These are phyloP conservation scores for Aspergillus ochraceus DNA, from an alignment of 2,329 filamentous ascomycete species.

Conservation along the genomic window DNA sequence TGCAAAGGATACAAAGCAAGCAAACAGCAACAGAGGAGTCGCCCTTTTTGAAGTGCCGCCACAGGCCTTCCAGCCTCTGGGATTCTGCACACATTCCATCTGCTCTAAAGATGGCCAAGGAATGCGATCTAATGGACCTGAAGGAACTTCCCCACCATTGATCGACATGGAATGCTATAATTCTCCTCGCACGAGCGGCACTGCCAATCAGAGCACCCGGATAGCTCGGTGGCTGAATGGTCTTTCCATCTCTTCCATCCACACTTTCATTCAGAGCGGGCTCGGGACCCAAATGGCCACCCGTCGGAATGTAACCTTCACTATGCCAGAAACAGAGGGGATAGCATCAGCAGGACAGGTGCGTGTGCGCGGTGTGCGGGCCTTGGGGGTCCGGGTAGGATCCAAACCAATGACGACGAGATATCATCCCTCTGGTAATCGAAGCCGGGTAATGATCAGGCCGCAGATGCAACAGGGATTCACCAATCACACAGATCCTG, in stretches of 20 bases:
- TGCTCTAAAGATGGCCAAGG: conserved; percentile 33
- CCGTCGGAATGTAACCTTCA: conserved; percentile 35
- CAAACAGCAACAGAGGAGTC: conserved; percentile 41
- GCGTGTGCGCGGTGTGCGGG: conserved; percentile 18
- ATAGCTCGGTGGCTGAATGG: conserved; percentile 24
- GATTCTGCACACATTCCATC: conserved; percentile 38
- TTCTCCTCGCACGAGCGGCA: conserved; percentile 9
- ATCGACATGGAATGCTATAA: conserved; percentile 22
- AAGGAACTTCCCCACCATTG: conserved; percentile 24
- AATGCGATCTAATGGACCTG: conserved; percentile 30
- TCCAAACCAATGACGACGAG: conserved; percentile 18
- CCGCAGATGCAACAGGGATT: neutral
- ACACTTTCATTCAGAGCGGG: conserved; percentile 17
- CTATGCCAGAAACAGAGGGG: conserved; percentile 34
- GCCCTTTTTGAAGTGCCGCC: conserved; percentile 39
- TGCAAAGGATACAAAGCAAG: conserved; percentile 46
- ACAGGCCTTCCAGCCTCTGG: conserved; percentile 34
- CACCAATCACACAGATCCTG: neutral
- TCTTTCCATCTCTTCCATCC: conserved; percentile 23
- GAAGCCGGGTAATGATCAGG: conserved; percentile 6
- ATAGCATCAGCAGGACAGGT: conserved; percentile 23
- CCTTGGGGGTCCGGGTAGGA: conserved; percentile 12
- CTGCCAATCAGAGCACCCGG: conserved; percentile 25
- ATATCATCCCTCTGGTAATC: neutral
- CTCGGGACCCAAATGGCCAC: conserved; percentile 31